A percentile compares a stretch with the other conserved stretches of the same genome.
These are phyloP conservation scores for Leptographium flavum DNA, from an alignment of 2,329 filamentous ascomycete genomes.

Conservation along the genomic window DNA sequence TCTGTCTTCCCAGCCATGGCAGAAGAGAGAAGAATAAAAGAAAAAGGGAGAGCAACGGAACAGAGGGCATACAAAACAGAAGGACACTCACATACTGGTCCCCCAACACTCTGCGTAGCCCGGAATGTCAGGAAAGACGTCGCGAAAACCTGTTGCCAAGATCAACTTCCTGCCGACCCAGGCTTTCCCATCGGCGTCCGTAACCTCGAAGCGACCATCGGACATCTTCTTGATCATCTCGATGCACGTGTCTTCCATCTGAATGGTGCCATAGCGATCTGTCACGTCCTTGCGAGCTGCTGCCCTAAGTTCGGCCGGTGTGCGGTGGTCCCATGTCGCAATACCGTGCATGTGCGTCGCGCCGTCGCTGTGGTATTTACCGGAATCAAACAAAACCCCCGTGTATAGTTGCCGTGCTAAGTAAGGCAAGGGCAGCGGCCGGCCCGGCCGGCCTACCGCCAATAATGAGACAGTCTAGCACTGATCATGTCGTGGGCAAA, in stretches of 20 bases:
- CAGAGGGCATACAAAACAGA: slow-evolving; percentile 12
- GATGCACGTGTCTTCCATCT: slow-evolving; percentile 18
- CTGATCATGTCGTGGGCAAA: no score
- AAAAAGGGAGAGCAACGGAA: no score
- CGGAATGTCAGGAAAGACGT: slow-evolving; percentile 33
- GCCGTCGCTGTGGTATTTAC: slow-evolving; percentile 33
- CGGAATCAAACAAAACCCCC: slow-evolving; percentile 34
- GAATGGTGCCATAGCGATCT: slow-evolving; percentile 20
- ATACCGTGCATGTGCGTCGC: slow-evolving; percentile 34
- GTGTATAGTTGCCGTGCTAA: slow-evolving; percentile 34
- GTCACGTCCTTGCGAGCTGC: slow-evolving; percentile 20
- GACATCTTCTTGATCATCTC: slow-evolving; percentile 16
- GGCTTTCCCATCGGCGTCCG: slow-evolving; percentile 24
- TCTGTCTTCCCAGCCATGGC: slow-evolving; percentile 44
- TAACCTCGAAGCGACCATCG: slow-evolving; percentile 19
- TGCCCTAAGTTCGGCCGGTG: slow-evolving; percentile 20
- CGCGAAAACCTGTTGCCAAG: slow-evolving; percentile 37
- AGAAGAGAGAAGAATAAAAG: no score
- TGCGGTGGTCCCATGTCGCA: slow-evolving; percentile 23
- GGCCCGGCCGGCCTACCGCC: no score
- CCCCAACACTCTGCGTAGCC: slow-evolving; percentile 44
- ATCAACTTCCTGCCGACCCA: slow-evolving; percentile 39
- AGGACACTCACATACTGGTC: slow-evolving; percentile 27
- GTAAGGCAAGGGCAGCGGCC: no score
- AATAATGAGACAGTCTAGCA: no score